Evolutionary conservation across 2,329 filamentous ascomycete species (phyloP), one percentile per base, ranked within the genome.

Genomic region (Paramyrothecium sp.): DNA sequence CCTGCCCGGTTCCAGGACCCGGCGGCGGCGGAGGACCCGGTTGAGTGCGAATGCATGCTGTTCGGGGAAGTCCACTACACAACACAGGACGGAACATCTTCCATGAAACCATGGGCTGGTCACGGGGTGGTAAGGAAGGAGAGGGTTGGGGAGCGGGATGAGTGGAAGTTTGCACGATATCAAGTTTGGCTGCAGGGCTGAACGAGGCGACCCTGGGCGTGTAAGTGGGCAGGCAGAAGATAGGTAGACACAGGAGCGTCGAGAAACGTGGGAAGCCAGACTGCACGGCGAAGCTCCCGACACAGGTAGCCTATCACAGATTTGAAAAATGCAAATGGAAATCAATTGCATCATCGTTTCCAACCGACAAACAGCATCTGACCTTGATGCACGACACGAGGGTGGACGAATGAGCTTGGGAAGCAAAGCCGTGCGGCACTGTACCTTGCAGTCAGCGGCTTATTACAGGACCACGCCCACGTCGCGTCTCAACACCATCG

Each of bases 31-130:
- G 51, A 26, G 38, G 57, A 54, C 10, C 7, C 30, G 20, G 12
- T n/a, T 16, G 65, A 60, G 53, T 63, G 65, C 46, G 77, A 78
- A 65, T 69, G 59, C 51, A 73, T 73, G 71, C 49, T 73, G 20
- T 62, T 71, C 51, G 71, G 71, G 23, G 63, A 69, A 13, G 68
- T 69, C 52, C 63, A 60, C 50, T 59, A 68, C 16, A 61, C 58
- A 55, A 67, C 64, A 8, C 67, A 58, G 55, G 68, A 71, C 26
- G 72, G 67, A 26, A 54, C 63, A 30, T 60, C 59, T 44, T 57
- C 63, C 16, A 58, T 64, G 21, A 61, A 68, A 53, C 61, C 67
- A 10, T 74, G 72, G 70, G 65, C 70, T 44, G 71, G 61, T 34
- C 69, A 73, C 53, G 70, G 61, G 11, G 64, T 67, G 47, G 54